Percentiles rank a stretch among this genome's conserved stretches.
Conservation (phyloP, 2,329 filamentous ascomycete genomes). For the Pseudocercospora fijiensis region DNA sequence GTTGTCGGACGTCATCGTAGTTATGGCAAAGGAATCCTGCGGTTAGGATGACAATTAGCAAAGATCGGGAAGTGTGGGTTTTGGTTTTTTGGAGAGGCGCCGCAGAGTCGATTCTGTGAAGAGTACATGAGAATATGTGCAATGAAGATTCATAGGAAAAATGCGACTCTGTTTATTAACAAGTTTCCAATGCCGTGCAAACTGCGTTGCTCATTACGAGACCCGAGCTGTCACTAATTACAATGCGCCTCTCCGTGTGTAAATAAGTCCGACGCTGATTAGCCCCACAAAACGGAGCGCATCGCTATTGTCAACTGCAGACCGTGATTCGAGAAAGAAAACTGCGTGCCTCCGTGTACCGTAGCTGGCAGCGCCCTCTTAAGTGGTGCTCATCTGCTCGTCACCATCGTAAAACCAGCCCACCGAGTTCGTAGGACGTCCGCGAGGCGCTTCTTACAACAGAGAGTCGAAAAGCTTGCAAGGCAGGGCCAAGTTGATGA, state of each 20-base stretch:
- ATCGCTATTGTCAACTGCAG: slow-evolving; percentile 17
- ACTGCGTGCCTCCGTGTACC: slow-evolving; percentile 21
- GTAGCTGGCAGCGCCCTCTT: slow-evolving; percentile 18
- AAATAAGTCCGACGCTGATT: slow-evolving; percentile 19
- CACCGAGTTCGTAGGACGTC: slow-evolving; percentile 2
- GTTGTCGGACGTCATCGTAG: no score
- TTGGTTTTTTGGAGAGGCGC: neutral
- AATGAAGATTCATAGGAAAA: neutral
- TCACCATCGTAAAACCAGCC: slow-evolving; percentile 15
- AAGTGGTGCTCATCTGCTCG: slow-evolving; percentile 12
- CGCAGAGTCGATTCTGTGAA: neutral
- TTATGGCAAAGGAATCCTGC: no score
- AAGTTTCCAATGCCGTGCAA: slow-evolving; percentile 22
- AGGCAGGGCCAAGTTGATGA: slow-evolving; percentile 13
- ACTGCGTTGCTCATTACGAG: slow-evolving; percentile 22
- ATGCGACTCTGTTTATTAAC: slow-evolving; percentile 7
- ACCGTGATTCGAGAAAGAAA: slow-evolving; percentile 20
- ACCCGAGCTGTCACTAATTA: slow-evolving; percentile 23
- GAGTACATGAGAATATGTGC: slow-evolving; percentile 3
- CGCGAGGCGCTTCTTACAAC: slow-evolving; percentile 13
- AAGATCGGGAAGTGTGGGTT: neutral
- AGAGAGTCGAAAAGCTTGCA: slow-evolving; percentile 14
- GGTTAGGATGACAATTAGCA: no score
- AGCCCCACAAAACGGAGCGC: slow-evolving; percentile 14
- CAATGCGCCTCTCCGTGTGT: slow-evolving; percentile 22